Evolutionary conservation across 2,329 filamentous ascomycete genomes (phyloP), one percentile per base, ranked within the genome.

Genomic region (Exophiala alcalophila): DNA sequence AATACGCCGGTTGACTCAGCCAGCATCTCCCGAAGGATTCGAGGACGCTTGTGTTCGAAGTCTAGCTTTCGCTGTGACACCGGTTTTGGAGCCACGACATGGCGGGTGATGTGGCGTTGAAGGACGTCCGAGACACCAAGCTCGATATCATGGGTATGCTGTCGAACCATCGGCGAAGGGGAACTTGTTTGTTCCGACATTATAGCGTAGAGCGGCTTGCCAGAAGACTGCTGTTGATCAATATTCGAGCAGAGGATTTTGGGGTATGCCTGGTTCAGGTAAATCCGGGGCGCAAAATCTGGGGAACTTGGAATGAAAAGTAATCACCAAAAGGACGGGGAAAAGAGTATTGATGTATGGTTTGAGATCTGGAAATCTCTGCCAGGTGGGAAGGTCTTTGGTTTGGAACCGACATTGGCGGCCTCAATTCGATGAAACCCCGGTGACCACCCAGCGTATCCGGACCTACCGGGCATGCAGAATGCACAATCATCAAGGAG

Each of bases 1-100:
- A 78, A 78, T 3, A 78, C 74, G 3, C 76, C 76, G 1, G 72
- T 72, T 3, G 73, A 73, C 57, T 80, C 76, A 3, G 72, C 76
- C 49, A 72, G 63, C 62, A 73, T 74, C 55, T 80, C 74, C 37
- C 76, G 63, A 25, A 79, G 59, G 67, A 72, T 73, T 44, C 72
- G 63, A 8, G 76, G 76, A 34, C 76, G 65, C 3, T 61, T 45
- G 49, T 72, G 67, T 58, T 80, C 76, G 47, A 77, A 77, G 53
- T 74, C 64, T 36, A 80, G 69, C 50, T 70, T 75, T 11, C 71
- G 65, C 53, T 78, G 69, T 3, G 73, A 72, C 6, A 80, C 68
- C 7, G 73, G 69, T 49, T 70, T 72, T 3, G 68, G 52, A 15
- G 68, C 57, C 7, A 77, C 68, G 12, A 78, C 72, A 56, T 75